Percentiles rank a stretch among this genome's conserved stretches.
Evolutionary conservation across 2,329 filamentous ascomycete genomes (phyloP).

Genomic region (Neofusicoccum ribis): DNA sequence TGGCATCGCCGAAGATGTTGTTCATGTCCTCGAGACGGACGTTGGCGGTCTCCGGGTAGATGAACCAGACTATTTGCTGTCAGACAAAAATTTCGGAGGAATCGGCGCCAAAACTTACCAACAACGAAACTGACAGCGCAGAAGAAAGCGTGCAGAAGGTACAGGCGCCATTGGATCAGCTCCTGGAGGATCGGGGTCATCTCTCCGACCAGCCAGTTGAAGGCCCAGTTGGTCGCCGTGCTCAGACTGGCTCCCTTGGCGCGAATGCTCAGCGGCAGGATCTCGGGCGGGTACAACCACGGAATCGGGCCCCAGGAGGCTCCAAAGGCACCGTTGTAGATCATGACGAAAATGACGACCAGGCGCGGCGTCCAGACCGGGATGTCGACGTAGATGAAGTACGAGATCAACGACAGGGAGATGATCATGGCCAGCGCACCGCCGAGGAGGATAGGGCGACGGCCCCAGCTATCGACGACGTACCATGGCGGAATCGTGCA

Average conservation of each 20-base stretch:
- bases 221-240: constrained; percentile 96
- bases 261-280: constrained; percentile 91
- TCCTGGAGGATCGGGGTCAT: constrained; percentile 93
- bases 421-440: constrained; percentile 88
- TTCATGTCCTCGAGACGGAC: constrained; percentile 97
- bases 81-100: constrained; percentile 21
- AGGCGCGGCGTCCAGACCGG: constrained; percentile 69
- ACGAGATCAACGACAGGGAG: constrained; percentile 85
- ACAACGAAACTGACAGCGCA: constrained; percentile 93
- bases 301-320: constrained; percentile 98
- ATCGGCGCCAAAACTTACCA: constrained; percentile 62
- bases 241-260: constrained; percentile 96
- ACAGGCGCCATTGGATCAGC: constrained; percentile 88
- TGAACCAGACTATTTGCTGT: constrained; percentile 75
- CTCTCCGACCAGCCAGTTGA: constrained; percentile 96
- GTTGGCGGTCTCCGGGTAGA: constrained; percentile 96
- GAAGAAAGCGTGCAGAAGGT: constrained; percentile 94
- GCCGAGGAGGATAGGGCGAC: constrained; percentile 83
- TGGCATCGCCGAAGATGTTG: constrained; percentile 87
- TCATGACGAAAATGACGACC: constrained; percentile 94
- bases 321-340: constrained; percentile 96
- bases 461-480: constrained; percentile 87
- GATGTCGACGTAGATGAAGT: constrained; percentile 90
- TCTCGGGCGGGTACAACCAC: constrained; percentile 98
- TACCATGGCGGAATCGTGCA: constrained; percentile 98